These are phyloP conservation scores for Dryadomyces sulphureus DNA, from an alignment of 2,329 filamentous ascomycete genomes.

Conservation along the genomic window DNA sequence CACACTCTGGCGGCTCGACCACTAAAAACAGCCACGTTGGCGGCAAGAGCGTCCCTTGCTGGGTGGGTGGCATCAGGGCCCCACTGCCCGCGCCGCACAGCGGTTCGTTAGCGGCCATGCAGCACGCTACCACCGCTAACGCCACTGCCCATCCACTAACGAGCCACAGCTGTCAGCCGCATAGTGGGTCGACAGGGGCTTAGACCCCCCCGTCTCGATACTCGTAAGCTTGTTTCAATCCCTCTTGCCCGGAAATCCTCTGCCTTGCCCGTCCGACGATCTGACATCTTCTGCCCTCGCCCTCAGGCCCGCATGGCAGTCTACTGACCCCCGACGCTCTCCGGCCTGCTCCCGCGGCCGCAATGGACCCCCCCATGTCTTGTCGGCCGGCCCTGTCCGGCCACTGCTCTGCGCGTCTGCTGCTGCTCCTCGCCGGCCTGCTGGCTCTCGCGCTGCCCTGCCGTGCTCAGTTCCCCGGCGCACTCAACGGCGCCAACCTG, in stretches of 20 bases:
- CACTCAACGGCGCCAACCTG: slow-evolving; percentile 21
- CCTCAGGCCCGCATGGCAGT: not conserved
- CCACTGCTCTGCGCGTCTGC: not conserved
- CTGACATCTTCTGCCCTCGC: no score
- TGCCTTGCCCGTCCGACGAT: no score
- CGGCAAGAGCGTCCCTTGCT: no score
- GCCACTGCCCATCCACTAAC: not conserved
- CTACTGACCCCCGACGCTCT: not conserved
- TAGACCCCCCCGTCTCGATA: not conserved
- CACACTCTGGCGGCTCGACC: no score
- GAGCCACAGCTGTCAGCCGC: not conserved
- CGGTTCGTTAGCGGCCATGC: no score
- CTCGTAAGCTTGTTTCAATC: not conserved
- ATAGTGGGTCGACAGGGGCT: not conserved
- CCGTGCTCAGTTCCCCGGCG: slow-evolving; percentile 19
- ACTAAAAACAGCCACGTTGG: no score
- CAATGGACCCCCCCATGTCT: not conserved
- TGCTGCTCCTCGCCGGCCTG: not conserved
- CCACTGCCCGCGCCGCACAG: no score
- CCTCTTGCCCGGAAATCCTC: not conserved
- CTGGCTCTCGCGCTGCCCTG: not conserved
- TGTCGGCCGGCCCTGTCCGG: not conserved
- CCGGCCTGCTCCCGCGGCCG: not conserved
- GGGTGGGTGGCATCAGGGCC: no score
- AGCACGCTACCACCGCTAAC: not conserved